These are phyloP conservation scores for Citrus medica DNA, from an alignment of 345 rosid species.

Conservation along the genomic window DNA sequence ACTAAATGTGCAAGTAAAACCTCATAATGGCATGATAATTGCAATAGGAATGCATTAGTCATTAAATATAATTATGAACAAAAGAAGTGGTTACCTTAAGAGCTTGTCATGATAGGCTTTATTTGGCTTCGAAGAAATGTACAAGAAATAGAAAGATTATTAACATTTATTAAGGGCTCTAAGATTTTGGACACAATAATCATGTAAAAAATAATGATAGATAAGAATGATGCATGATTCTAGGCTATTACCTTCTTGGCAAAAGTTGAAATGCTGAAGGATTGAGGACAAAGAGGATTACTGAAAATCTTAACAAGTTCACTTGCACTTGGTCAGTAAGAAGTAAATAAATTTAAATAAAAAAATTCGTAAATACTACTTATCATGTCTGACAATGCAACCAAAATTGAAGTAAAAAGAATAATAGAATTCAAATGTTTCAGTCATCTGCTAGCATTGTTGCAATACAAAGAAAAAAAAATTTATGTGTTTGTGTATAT, in stretches of 20 bases:
- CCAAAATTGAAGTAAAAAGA: background rate
- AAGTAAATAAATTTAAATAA: constrained; percentile 6
- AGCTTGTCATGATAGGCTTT: background rate
- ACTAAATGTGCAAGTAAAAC: background rate
- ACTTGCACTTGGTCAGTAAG: constrained; percentile 61
- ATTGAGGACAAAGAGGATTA: constrained; percentile 65
- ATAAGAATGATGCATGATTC: background rate
- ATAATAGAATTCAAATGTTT: background rate
- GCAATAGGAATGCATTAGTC: background rate
- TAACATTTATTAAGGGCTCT: background rate
- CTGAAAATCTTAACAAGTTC: constrained; percentile 66
- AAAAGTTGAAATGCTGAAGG: constrained; percentile 66
- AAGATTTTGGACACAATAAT: background rate
- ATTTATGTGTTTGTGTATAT: too few relatives aligned
- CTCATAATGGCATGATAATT: background rate
- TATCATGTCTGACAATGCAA: constrained; percentile 2
- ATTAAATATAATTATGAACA: background rate
- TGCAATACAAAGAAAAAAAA: background rate
- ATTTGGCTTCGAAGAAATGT: background rate
- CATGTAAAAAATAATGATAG: background rate
- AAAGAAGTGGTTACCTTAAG: background rate
- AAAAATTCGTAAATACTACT: background rate
- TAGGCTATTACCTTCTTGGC: constrained; percentile 63
- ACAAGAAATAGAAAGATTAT: background rate
- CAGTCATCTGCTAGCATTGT: too few relatives aligned